These are phyloP conservation scores for Pholiota microspora DNA, from an alignment of 768 basidiomycete species.

Conservation along the genomic window DNA sequence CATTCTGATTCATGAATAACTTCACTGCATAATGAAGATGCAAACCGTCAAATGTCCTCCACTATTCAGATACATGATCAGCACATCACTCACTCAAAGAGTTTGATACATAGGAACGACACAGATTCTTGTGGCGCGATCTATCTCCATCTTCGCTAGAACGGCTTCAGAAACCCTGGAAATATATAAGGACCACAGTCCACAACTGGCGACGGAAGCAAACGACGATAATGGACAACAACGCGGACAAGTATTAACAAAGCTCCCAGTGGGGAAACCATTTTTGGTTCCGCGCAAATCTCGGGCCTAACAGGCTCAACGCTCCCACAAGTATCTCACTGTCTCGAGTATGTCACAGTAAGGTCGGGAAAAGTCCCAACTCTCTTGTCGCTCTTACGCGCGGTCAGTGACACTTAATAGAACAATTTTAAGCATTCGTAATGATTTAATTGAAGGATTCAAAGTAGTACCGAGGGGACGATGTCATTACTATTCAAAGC, in stretches of 20 bases:
- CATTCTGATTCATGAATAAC: not conserved
- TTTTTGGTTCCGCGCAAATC: slow-evolving; percentile 4
- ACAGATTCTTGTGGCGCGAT: not conserved
- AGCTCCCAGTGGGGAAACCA: slow-evolving; percentile 4
- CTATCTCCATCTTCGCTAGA: not conserved
- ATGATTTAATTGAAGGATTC: too few relatives aligned
- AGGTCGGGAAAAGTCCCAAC: too few relatives aligned
- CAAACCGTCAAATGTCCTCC: not conserved
- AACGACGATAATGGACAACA: slow-evolving; percentile 26
- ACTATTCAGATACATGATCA: not conserved
- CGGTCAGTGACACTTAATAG: not conserved
- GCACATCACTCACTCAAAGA: not conserved
- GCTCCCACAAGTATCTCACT: too few relatives aligned
- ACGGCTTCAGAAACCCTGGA: not conserved
- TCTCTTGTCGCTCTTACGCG: too few relatives aligned
- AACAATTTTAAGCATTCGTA: not conserved
- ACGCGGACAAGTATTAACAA: slow-evolving; percentile 13
- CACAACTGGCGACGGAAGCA: slow-evolving; percentile 30
- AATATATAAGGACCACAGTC: slow-evolving; percentile 5
- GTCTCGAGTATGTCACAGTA: too few relatives aligned
- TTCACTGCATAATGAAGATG: not conserved
- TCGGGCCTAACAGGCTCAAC: not conserved
- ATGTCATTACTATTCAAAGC: too few relatives aligned
- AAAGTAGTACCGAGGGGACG: not conserved
- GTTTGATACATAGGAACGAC: not conserved